A percentile compares a stretch with the other conserved stretches of the same genome.
Evolutionary conservation across 2,329 filamentous ascomycete species (phyloP).

Genomic region (Ceratocystis albifundus): DNA sequence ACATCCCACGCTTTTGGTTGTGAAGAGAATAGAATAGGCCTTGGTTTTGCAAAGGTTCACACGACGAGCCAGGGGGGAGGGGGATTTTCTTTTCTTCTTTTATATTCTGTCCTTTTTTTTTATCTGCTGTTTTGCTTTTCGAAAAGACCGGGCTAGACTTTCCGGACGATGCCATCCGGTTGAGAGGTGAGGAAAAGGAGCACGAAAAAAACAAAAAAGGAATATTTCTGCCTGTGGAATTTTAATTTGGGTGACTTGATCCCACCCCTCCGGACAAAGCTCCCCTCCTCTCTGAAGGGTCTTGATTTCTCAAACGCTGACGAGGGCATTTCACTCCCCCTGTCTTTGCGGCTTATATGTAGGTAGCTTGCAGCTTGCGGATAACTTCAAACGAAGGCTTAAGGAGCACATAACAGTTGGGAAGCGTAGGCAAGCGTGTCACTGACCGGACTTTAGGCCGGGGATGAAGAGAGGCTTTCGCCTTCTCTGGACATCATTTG

Average conservation of each 20-base stretch:
- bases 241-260: not conserved
- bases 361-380: too few relatives aligned
- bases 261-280: not conserved
- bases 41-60: not conserved
- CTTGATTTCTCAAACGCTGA: not conserved
- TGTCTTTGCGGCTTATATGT: too few relatives aligned
- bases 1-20: slow-evolving; percentile 1
- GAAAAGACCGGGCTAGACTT: not conserved
- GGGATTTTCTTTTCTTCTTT: not conserved
- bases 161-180: not conserved
- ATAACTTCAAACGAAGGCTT: too few relatives aligned
- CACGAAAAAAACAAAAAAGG: slow-evolving; percentile 1
- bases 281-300: not conserved
- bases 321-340: too few relatives aligned
- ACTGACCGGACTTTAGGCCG: too few relatives aligned
- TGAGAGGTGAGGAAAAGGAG: not conserved
- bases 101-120: too few relatives aligned
- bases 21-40: not conserved
- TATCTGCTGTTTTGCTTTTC: too few relatives aligned
- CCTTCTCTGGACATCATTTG: too few relatives aligned
- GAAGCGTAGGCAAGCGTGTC: too few relatives aligned
- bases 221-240: not conserved
- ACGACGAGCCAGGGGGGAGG: not conserved
- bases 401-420: too few relatives aligned
- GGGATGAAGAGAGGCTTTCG: too few relatives aligned